These are phyloP conservation scores for Glonium stellatum DNA, from an alignment of 495 filamentous ascomycete genomes.

Conservation along the genomic window DNA sequence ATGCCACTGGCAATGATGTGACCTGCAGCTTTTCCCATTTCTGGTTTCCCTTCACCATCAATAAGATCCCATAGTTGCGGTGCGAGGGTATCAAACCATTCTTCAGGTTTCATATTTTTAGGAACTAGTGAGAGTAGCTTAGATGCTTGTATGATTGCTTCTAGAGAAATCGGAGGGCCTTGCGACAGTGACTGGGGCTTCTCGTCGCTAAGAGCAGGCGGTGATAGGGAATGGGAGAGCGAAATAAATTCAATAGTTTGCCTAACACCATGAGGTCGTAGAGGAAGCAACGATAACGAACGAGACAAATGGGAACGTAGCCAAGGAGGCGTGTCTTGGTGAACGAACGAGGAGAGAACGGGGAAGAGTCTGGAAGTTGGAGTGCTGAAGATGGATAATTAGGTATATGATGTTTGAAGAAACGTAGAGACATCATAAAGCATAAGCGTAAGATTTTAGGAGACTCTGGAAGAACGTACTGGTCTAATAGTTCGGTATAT, in stretches of 20 bases:
- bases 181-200: constrained; percentile 36
- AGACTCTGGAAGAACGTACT: not conserved
- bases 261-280: constrained; percentile 59
- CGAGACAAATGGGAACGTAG: constrained; percentile 45
- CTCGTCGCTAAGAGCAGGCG: constrained; percentile 27
- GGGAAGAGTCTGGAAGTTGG: constrained; percentile 42
- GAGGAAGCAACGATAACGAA: constrained; percentile 54
- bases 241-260: constrained; percentile 64
- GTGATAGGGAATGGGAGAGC: constrained; percentile 41
- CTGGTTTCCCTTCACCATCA: constrained; percentile 56
- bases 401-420: constrained; percentile 4
- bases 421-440: too few relatives aligned
- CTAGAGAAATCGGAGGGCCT: constrained; percentile 63
- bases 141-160: constrained; percentile 61
- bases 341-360: constrained; percentile 43
- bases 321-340: constrained; percentile 41
- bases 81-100: constrained; percentile 57
- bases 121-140: constrained; percentile 59
- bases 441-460: not conserved
- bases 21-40: constrained; percentile 58
- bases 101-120: constrained; percentile 45
- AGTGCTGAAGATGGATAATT: constrained; percentile 28
- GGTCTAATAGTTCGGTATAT: constrained; percentile 5
- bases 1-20: constrained; percentile 72
- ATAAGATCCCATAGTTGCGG: constrained; percentile 62